A percentile compares a stretch with the other conserved stretches of the same genome.
These are phyloP conservation scores for Coelastrella sp. DNA, from an alignment of 139 green algal genomes.

Conservation along the genomic window DNA sequence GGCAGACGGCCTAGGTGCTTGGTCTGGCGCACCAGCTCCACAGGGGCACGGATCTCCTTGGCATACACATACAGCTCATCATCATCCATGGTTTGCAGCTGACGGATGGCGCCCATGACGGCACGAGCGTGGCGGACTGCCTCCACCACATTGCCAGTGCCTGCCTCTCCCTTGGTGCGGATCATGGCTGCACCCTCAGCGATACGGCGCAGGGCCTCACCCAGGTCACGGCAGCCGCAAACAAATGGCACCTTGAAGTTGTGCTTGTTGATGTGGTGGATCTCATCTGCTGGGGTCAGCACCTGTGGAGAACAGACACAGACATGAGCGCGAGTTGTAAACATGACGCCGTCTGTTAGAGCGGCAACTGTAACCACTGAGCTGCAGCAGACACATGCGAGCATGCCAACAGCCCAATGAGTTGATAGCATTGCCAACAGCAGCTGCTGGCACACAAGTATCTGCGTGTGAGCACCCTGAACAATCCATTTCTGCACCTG, in stretches of 20 bases:
- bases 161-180: conserved; percentile 98
- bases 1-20: conserved; percentile 94
- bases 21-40: conserved; percentile 95
- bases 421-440: too few relatives aligned
- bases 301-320: conserved; percentile 69
- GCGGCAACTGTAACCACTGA: neutral
- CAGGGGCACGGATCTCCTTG: conserved; percentile 97
- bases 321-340: too few relatives aligned
- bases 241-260: conserved; percentile 99
- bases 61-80: conserved; percentile 99
- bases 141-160: conserved; percentile 99
- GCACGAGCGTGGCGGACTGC: conserved; percentile 96
- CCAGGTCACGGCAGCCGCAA: conserved; percentile 99
- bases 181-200: conserved; percentile 99
- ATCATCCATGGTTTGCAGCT: conserved; percentile 98
- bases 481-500: too few relatives aligned
- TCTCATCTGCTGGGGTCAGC: conserved; percentile 97
- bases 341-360: neutral
- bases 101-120: conserved; percentile 95
- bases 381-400: neutral
- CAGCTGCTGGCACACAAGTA: too few relatives aligned
- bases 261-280: conserved; percentile 99
- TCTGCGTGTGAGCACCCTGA: too few relatives aligned
- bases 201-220: conserved; percentile 97
- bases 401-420: too few relatives aligned